Evolutionary conservation across 139 green algal genomes (phyloP), one percentile per base, ranked within the genome.

Genomic region (Chlorella sp.): DNA sequence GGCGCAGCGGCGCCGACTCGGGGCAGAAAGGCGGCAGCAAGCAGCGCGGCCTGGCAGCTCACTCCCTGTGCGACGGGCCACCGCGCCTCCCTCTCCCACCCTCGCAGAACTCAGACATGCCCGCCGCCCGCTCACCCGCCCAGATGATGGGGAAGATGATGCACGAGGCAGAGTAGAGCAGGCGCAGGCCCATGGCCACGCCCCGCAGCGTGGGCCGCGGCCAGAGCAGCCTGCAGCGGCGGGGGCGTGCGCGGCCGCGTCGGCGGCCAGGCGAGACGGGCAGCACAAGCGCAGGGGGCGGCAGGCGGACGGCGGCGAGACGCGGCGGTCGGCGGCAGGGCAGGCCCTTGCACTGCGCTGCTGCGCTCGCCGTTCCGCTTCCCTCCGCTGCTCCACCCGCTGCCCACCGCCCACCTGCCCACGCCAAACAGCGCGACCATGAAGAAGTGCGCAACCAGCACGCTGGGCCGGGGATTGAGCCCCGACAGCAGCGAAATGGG

Each of bases 361-460:
- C n/a, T n/a, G n/a, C n/a, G n/a, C n/a, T n/a, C n/a, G n/a, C n/a
- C n/a, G n/a, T n/a, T n/a, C n/a, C n/a, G n/a, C n/a, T n/a, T n/a
- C n/a, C n/a, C n/a, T n/a, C n/a, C n/a, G n/a, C n/a, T n/a, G n/a
- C n/a, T n/a, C 17, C 46, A 17, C 46, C 46, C 17, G 46, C 46
- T 31, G 21, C 31, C 17, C 12, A 31, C n/a, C 3, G 3, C 60
- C 5, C 72, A 77, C 72, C 72, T 77, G 7, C 92, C 91, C 19
- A 98, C 85, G 31, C 93, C 95, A 69, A 89, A 98, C 23, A 98
- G 64, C 3, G 95, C 94, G 1, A 97, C 95, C 80, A 91, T 92
- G 85, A 99, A 99, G 83, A 99, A 99, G 87, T 99, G 96, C 79
- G 85, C 86, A 40, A 99, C 94, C 5, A 99, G 90, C 19, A 94